These are phyloP conservation scores for Leccinum laetum DNA, from an alignment of 1,284 basidiomycete species.

Conservation along the genomic window DNA sequence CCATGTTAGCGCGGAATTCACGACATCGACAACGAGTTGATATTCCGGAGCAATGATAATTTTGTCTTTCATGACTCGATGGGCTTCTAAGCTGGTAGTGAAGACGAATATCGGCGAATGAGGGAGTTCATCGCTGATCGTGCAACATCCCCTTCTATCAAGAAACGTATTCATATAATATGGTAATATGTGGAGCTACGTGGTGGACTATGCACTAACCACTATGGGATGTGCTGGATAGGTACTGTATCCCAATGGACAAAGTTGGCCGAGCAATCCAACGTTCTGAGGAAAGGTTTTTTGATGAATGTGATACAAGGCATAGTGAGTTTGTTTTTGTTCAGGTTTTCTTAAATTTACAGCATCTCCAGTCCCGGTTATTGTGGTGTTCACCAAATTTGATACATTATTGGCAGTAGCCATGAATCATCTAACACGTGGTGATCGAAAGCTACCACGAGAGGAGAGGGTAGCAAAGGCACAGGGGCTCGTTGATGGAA, in stretches of 20 bases:
- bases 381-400: not conserved
- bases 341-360: not conserved
- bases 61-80: not conserved
- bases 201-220: not conserved
- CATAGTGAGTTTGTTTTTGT: not conserved
- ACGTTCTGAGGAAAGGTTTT: not conserved
- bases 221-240: not conserved
- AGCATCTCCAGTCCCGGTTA: not conserved
- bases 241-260: not conserved
- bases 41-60: not conserved
- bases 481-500: accelerated
- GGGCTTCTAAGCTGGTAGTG: not conserved
- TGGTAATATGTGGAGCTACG: not conserved
- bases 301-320: not conserved
- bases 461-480: not conserved
- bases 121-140: not conserved
- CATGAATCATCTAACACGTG: not conserved
- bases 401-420: not conserved
- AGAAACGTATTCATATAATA: not conserved
- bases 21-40: not conserved
- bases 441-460: not conserved
- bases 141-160: not conserved
- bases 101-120: accelerated
- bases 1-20: not conserved
- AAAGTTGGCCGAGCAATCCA: not conserved